Base-by-base conservation (phyloP, 163 green algal genomes). In the Coccomyxa subellipsoidea region DNA sequence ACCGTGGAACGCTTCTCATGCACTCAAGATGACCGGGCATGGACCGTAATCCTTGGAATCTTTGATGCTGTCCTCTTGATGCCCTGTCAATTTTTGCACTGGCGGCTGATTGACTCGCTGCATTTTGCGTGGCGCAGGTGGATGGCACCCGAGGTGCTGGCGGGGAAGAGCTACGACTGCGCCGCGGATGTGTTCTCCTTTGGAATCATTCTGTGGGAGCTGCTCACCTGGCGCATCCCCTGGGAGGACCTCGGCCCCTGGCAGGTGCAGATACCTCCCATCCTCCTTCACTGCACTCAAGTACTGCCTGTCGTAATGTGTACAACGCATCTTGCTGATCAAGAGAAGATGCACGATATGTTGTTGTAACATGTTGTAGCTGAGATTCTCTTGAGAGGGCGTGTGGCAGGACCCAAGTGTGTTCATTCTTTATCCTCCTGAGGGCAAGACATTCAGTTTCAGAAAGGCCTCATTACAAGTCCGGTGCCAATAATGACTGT, bases 181-280 rank as follows among this genome's bases (percentile, higher is more conserved):
- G 66, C 84, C 38, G 79, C 82, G 10, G 92, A 95, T 80, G 76
- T 94, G 32, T 95, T 93, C 81, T 86, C 86, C 35, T 95, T 93
- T 78, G 90, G 87, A 38, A 80, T 93, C 38, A 91, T 92, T 78
- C 38, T 92, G 73, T 93, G 87, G 87, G 89, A 95, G 88, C 80
- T 94, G 76, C 80, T 93, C 12, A 94, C 91, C 0, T 95, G 90
- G 92, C 76, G 91, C 76, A 76, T 95, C 8, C 91, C 91, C 32
- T 95, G 90, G 90, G 81, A 87, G 34, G 37, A 83, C 37, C 76
- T 80, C 32, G 88, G 89, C 38, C 87, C 88, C 32, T 88, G 85
- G 81, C 89, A 93, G 81, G 83, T 86, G 34, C 27, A 29, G 3
- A 40, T 59, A 18, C 23, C 1, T 59, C 23, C 23, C 15, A 18